Evolutionary conservation across 306 rosid genomes (phyloP).

Genomic region (Bauhinia variegata): DNA sequence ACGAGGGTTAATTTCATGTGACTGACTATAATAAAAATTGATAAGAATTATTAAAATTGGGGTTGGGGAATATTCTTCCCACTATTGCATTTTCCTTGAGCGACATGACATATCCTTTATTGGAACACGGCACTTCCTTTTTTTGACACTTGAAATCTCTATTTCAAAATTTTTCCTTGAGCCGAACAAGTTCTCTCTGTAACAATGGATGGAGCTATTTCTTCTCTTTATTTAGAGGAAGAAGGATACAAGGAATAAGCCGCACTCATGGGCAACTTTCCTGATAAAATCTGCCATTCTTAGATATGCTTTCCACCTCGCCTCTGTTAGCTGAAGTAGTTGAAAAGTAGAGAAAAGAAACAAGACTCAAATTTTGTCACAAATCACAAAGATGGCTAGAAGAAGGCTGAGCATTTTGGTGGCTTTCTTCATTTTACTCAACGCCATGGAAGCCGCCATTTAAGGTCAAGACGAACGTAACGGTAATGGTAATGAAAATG

Average conservation of each 20-base stretch:
- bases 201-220: neutral
- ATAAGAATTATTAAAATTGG: no score
- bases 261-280: conserved; percentile 40
- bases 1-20: no score
- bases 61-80: no score
- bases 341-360: conserved; percentile 36
- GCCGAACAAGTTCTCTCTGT: no score
- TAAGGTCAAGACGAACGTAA: conserved; percentile 32
- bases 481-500: conserved; percentile 2
- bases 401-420: conserved; percentile 38
- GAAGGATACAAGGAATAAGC: conserved; percentile 45
- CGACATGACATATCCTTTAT: no score
- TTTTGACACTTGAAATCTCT: no score
- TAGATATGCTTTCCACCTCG: conserved; percentile 21
- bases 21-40: no score
- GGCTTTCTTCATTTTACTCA: conserved; percentile 47
- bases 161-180: no score
- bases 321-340: conserved; percentile 14
- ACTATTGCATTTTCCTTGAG: no score
- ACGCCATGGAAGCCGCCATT: conserved; percentile 46
- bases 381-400: conserved; percentile 42
- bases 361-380: no score
- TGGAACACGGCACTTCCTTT: no score
- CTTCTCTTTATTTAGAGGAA: neutral
- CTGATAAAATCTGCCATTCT: conserved; percentile 20